phyloP scores from a whole-genome alignment of 495 filamentous ascomycete species.

The Lepidopterella palustris region DNA sequence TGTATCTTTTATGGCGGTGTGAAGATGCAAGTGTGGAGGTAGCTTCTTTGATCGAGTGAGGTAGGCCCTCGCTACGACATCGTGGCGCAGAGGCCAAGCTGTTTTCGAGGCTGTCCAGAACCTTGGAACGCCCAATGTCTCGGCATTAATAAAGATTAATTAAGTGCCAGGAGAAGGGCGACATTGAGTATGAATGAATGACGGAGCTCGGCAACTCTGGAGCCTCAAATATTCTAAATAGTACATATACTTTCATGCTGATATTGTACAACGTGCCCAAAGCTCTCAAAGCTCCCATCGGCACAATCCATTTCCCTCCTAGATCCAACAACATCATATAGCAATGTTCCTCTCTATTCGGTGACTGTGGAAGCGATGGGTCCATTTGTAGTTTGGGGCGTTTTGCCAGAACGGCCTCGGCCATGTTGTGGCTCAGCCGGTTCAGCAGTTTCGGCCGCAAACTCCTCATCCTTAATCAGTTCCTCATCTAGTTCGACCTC shows the following conservation, averaged over 20 bases:
- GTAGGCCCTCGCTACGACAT: slow-evolving; percentile 3
- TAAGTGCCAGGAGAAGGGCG: too few species aligned
- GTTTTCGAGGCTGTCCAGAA: neutral
- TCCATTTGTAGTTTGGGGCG: too few species aligned
- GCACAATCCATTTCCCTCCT: too few species aligned
- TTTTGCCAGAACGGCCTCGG: neutral
- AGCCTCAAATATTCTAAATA: too few species aligned
- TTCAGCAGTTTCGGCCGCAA: neutral
- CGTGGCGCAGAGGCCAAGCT: neutral
- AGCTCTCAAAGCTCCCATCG: too few species aligned
- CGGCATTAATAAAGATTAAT: neutral
- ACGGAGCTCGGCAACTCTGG: too few species aligned
- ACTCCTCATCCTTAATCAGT: neutral
- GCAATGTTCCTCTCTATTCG: too few species aligned
- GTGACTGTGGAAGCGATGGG: too few species aligned
- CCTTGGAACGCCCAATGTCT: neutral
- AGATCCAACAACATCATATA: too few species aligned
- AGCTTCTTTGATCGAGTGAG: neutral
- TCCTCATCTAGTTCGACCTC: slow-evolving; percentile 1
- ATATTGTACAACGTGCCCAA: too few species aligned
- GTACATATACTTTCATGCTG: too few species aligned
- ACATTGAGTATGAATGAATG: too few species aligned
- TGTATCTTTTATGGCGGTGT: slow-evolving; percentile 4
- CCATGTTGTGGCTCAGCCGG: neutral
- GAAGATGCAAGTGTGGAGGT: slow-evolving; percentile 1